phyloP scores from a whole-genome alignment of 305 asterid genomes.

The Fraxinus ornus region DNA sequence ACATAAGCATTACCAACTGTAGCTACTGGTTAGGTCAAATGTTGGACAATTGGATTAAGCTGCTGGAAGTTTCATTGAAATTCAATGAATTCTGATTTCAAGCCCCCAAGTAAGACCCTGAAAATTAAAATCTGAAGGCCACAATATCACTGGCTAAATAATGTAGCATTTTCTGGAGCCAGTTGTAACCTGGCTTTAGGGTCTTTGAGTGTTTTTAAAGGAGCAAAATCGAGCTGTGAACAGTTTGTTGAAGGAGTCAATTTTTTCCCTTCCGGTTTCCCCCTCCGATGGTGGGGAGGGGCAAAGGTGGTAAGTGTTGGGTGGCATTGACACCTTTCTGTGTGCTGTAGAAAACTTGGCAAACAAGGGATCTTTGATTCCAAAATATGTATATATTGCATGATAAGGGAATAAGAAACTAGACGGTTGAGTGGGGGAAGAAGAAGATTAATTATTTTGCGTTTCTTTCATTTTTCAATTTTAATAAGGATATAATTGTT shows the following conservation, averaged over 20 bases:
- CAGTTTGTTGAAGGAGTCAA: neutral
- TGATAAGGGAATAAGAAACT: neutral
- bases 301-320: neutral
- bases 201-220: neutral
- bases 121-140: neutral
- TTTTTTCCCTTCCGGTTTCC: neutral
- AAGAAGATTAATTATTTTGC: neutral
- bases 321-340: neutral
- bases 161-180: neutral
- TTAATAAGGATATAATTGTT: neutral
- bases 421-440: neutral
- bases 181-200: neutral
- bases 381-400: neutral
- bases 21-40: neutral
- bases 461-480: neutral
- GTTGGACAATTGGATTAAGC: neutral
- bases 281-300: neutral
- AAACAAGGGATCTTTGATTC: neutral
- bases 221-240: neutral
- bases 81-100: neutral
- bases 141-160: neutral
- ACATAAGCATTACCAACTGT: neutral
- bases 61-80: neutral
- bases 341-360: neutral
- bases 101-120: neutral